Evolutionary conservation across 495 filamentous ascomycete genomes (phyloP).

Genomic region (Cladorrhinum samala): DNA sequence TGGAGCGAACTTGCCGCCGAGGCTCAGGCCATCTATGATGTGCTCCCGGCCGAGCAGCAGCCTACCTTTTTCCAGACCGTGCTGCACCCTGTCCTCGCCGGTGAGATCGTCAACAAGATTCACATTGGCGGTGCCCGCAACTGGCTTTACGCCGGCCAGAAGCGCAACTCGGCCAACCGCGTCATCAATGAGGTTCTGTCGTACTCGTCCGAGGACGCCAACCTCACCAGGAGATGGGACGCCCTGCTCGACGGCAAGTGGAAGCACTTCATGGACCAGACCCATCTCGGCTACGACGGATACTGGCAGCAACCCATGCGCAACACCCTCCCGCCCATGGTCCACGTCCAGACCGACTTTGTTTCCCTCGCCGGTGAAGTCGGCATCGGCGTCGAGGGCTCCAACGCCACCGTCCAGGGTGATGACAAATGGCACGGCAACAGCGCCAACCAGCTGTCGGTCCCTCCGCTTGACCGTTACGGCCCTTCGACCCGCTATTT

Average conservation of each 20-base stretch:
- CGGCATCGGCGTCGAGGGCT: constrained; percentile 59
- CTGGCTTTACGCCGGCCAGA: constrained; percentile 55
- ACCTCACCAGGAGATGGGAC: constrained; percentile 58
- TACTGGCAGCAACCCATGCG: constrained; percentile 70
- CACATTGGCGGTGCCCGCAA: constrained; percentile 57
- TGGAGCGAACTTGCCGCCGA: constrained; percentile 52
- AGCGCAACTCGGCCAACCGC: constrained; percentile 59
- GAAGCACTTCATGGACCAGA: constrained; percentile 66
- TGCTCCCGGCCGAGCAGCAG: constrained; percentile 40
- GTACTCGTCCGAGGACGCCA: constrained; percentile 54
- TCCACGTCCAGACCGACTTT: constrained; percentile 51
- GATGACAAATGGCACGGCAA: constrained; percentile 60
- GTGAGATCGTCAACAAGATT: constrained; percentile 55
- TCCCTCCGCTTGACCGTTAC: constrained; percentile 58
- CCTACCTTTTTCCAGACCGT: constrained; percentile 65
- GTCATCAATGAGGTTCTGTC: constrained; percentile 53
- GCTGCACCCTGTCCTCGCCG: constrained; percentile 60
- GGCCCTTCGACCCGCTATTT: constrained; percentile 56
- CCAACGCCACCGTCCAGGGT: constrained; percentile 58
- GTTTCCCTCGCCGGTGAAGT: constrained; percentile 56
- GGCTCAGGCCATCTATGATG: constrained; percentile 52
- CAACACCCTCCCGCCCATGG: constrained; percentile 55
- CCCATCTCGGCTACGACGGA: constrained; percentile 46
- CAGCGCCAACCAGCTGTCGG: constrained; percentile 46
- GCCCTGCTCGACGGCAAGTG: constrained; percentile 61